Evolutionary conservation across 805 yeast species (phyloP).

Genomic region (Hanseniaspora guilliermondii): DNA sequence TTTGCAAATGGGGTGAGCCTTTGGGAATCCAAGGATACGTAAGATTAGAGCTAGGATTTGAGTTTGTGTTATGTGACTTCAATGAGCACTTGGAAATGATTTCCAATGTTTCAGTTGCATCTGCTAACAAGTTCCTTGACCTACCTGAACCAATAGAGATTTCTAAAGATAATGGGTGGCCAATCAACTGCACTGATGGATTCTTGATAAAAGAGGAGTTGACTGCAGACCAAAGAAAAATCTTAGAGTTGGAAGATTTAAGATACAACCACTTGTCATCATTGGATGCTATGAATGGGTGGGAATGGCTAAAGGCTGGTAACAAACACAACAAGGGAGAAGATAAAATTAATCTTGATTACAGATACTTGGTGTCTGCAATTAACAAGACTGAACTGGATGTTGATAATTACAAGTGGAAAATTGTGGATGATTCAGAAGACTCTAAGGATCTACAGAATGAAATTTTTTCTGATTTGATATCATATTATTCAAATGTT

Average conservation of each 20-base stretch:
- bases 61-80: constrained; percentile 50
- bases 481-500: constrained; percentile 20
- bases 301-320: constrained; percentile 39
- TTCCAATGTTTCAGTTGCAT: constrained; percentile 33
- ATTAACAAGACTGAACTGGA: constrained; percentile 38
- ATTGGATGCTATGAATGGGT: constrained; percentile 28
- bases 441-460: constrained; percentile 29
- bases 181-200: constrained; percentile 20
- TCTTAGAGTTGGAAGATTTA: constrained; percentile 21
- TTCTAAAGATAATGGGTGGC: constrained; percentile 24
- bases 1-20: constrained; percentile 42
- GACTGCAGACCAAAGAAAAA: constrained; percentile 18
- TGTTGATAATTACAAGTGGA: constrained; percentile 38
- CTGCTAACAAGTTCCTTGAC: constrained; percentile 29
- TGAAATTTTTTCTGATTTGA: background rate
- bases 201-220: constrained; percentile 18
- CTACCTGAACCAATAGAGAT: constrained; percentile 28
- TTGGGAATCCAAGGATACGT: constrained; percentile 49
- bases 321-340: constrained; percentile 38
- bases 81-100: constrained; percentile 35
- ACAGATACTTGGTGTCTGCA: constrained; percentile 40
- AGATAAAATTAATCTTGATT: constrained; percentile 38
- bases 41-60: constrained; percentile 50
- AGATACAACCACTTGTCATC: constrained; percentile 19
- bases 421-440: constrained; percentile 27